Evolutionary conservation across 2,329 filamentous ascomycete species (phyloP).

Genomic region (Mollisiaceae sp.): DNA sequence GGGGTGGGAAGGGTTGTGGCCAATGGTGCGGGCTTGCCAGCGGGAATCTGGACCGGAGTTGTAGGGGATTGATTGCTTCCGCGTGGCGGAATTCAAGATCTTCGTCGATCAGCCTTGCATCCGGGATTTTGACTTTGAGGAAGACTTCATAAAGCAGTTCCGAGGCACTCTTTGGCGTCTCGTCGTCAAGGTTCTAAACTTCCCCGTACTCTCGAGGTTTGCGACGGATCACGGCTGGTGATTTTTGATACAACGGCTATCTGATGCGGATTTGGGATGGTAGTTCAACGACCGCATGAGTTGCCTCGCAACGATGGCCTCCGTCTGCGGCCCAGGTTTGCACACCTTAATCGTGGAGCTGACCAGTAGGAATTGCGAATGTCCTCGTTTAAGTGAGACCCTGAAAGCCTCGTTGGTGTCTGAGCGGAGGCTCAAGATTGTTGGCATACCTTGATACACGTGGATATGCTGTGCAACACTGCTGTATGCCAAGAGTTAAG

Average conservation of each 20-base stretch:
- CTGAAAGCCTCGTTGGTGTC: conserved; percentile 9
- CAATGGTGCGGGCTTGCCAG: conserved; percentile 1
- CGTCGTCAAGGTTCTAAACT: neutral
- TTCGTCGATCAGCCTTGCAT: conserved; percentile 17
- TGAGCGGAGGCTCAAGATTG: conserved; percentile 10
- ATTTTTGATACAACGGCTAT: neutral
- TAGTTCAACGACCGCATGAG: neutral
- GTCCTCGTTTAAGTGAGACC: conserved; percentile 5
- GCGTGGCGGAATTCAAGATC: neutral
- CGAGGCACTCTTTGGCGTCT: neutral
- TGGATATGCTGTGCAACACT: neutral
- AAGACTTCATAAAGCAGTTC: neutral
- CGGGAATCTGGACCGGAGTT: neutral
- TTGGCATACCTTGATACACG: conserved; percentile 1
- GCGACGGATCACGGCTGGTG: neutral
- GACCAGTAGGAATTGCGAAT: neutral
- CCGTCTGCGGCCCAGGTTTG: neutral
- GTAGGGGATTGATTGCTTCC: conserved; percentile 8
- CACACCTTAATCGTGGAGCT: neutral
- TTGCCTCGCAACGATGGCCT: neutral
- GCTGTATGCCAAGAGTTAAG: neutral
- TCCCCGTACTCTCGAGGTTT: neutral
- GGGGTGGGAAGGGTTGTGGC: neutral
- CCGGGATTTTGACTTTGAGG: conserved; percentile 1
- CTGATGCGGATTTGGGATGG: neutral